phyloP scores from a whole-genome alignment of 805 yeast genomes.

The Ogataea naganishii region DNA sequence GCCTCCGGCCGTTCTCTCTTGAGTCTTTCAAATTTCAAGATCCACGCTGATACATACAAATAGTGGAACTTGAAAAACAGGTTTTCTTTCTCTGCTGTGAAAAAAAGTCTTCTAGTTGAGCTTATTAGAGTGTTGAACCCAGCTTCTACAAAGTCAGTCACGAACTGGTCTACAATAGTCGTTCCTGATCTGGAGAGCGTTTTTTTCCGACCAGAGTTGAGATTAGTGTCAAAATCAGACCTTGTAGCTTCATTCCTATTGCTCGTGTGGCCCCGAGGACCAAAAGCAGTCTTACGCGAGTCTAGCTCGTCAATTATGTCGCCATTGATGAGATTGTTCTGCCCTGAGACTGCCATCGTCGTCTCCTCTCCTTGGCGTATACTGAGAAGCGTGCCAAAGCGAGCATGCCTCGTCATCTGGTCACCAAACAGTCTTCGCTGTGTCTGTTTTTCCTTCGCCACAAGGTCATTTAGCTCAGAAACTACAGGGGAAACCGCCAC shows the following conservation, averaged over 20 bases:
- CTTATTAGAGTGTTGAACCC: conserved; percentile 61
- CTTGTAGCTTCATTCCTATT: conserved; percentile 16
- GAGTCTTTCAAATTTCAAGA: conserved; percentile 53
- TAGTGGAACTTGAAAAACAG: conserved; percentile 34
- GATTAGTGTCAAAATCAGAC: conserved; percentile 20
- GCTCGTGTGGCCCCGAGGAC: conserved; percentile 6
- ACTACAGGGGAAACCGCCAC: conserved; percentile 23
- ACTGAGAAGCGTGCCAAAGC: conserved; percentile 83
- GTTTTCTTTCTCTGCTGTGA: conserved; percentile 12
- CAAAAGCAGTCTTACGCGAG: conserved; percentile 54
- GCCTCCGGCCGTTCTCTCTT: conserved; percentile 21
- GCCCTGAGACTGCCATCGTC: conserved; percentile 65
- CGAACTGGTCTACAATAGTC: conserved; percentile 31
- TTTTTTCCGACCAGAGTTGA: conserved; percentile 13
- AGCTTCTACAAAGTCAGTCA: conserved; percentile 57
- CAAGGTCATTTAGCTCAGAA: conserved; percentile 36
- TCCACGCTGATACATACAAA: conserved; percentile 64
- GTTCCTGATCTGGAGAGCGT: conserved; percentile 25
- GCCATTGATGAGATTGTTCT: conserved; percentile 31
- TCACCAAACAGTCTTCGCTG: conserved; percentile 21
- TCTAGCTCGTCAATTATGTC: conserved; percentile 61
- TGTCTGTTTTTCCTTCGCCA: conserved; percentile 53
- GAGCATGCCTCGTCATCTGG: conserved; percentile 60
- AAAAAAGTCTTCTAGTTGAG: conserved; percentile 6
- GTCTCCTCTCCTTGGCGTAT: conserved; percentile 53